These are phyloP conservation scores for Trichoderma cornu-damae DNA, from an alignment of 2,329 filamentous ascomycete species.

Conservation along the genomic window DNA sequence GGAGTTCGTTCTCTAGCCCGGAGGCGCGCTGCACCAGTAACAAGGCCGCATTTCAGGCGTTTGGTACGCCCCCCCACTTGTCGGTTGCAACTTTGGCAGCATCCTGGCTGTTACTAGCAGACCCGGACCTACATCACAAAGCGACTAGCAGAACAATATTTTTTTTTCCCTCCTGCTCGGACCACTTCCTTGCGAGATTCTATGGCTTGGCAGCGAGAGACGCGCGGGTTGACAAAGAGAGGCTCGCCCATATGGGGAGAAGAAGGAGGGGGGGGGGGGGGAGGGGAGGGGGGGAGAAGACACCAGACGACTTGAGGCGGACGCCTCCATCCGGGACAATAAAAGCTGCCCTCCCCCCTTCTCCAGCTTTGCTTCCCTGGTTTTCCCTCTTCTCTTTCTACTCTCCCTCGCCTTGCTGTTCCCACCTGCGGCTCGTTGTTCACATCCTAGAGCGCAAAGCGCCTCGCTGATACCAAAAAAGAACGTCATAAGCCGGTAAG, in stretches of 20 bases:
- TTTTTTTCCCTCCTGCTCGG: slow-evolving; percentile 15
- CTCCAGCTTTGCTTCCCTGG: slow-evolving; percentile 9
- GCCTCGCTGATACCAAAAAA: slow-evolving; percentile 16
- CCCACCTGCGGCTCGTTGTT: slow-evolving; percentile 6
- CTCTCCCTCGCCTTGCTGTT: slow-evolving; percentile 23
- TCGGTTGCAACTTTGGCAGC: slow-evolving; percentile 19
- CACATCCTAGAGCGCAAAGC: slow-evolving; percentile 10
- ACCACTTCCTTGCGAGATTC: slow-evolving; percentile 18
- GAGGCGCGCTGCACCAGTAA: slow-evolving; percentile 10
- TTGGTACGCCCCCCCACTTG: slow-evolving; percentile 21
- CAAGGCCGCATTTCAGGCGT: slow-evolving; percentile 9
- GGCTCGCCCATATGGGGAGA: too few species aligned
- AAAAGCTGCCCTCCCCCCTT: slow-evolving; percentile 18
- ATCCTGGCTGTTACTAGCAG: slow-evolving; percentile 14
- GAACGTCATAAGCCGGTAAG: slow-evolving; percentile 16
- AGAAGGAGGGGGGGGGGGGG: too few species aligned
- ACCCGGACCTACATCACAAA: slow-evolving; percentile 8
- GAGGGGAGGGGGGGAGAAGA: slow-evolving; percentile 17
- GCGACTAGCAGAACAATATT: slow-evolving; percentile 15
- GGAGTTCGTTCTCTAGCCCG: not conserved
- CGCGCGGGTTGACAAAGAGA: not conserved
- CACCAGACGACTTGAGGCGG: slow-evolving; percentile 10
- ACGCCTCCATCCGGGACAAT: slow-evolving; percentile 18
- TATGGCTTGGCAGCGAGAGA: slow-evolving; percentile 18
- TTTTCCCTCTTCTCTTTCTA: slow-evolving; percentile 24